Evolutionary conservation across 306 rosid genomes (phyloP).

Genomic region (Rosa rugosa): DNA sequence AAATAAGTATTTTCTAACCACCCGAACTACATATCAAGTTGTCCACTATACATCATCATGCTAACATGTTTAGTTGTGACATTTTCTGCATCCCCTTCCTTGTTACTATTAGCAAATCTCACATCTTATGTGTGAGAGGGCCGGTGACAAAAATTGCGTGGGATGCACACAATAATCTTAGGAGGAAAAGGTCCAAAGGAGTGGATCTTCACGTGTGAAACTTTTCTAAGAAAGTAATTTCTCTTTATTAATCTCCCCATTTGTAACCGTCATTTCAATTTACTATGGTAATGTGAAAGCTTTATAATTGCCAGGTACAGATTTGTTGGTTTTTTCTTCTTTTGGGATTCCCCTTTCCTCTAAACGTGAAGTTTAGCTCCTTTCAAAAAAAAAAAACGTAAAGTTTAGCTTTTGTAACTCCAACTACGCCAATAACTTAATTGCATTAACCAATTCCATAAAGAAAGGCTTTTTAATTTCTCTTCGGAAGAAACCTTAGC

Average conservation of each 20-base stretch:
- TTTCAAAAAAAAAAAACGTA: too few relatives aligned
- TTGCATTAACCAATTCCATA: not conserved
- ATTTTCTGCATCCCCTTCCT: not conserved
- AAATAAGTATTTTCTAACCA: not conserved
- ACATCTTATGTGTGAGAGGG: not conserved
- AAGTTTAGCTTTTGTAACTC: slow-evolving; percentile 12
- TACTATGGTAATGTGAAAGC: not conserved
- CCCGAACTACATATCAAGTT: not conserved
- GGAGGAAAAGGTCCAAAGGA: not conserved
- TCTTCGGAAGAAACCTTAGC: not conserved
- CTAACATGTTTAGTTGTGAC: not conserved
- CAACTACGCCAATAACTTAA: slow-evolving; percentile 6
- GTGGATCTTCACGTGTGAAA: not conserved
- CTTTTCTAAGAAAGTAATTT: slow-evolving; percentile 10
- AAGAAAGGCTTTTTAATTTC: not conserved
- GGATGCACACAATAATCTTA: not conserved
- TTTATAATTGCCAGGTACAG: not conserved
- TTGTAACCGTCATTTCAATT: slow-evolving; percentile 6
- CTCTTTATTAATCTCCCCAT: too few relatives aligned
- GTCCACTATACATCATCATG: not conserved
- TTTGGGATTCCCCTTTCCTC: slow-evolving; percentile 4
- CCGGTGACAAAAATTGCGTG: not conserved
- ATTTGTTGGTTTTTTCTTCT: not conserved
- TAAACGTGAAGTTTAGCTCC: slow-evolving; percentile 17
- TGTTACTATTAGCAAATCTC: not conserved